Evolutionary conservation across 169 alveolate species (phyloP).

Genomic region (Besnoitia besnoiti): DNA sequence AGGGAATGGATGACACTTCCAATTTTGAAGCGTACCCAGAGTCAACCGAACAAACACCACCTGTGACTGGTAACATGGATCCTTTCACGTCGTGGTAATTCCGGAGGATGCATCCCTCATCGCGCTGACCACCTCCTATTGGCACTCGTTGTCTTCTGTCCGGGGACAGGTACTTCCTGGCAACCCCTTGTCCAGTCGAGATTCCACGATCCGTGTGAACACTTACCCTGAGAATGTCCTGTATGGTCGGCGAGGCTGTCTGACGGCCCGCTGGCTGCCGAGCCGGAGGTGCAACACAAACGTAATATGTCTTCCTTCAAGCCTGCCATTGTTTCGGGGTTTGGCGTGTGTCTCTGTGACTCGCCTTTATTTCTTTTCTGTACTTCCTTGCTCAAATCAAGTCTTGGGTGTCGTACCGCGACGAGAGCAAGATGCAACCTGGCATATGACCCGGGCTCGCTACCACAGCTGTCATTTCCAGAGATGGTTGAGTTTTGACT

Average conservation of each 20-base stretch:
- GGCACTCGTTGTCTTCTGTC: background rate
- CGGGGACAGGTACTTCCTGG: background rate
- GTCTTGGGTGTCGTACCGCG: too few relatives aligned
- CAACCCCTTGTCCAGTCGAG: background rate
- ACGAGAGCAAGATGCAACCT: too few relatives aligned
- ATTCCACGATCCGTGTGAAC: background rate
- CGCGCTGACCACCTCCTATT: background rate
- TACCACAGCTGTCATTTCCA: too few relatives aligned
- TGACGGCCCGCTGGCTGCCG: background rate
- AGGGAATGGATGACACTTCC: slow-evolving; percentile 77
- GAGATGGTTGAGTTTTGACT: too few relatives aligned
- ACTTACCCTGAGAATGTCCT: background rate
- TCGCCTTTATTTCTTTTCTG: background rate
- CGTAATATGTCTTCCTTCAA: background rate
- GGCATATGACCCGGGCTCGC: too few relatives aligned
- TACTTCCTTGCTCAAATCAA: background rate
- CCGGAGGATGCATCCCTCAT: background rate
- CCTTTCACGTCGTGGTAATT: slow-evolving; percentile 89
- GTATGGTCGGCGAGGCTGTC: background rate
- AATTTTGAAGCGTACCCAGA: slow-evolving; percentile 88
- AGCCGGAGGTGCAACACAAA: background rate
- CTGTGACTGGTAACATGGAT: slow-evolving; percentile 83
- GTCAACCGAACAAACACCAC: slow-evolving; percentile 82
- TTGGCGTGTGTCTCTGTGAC: background rate
- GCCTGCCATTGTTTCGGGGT: background rate